These are phyloP conservation scores for Eustoma russellianum DNA, from an alignment of 257 asterid species.

Conservation along the genomic window DNA sequence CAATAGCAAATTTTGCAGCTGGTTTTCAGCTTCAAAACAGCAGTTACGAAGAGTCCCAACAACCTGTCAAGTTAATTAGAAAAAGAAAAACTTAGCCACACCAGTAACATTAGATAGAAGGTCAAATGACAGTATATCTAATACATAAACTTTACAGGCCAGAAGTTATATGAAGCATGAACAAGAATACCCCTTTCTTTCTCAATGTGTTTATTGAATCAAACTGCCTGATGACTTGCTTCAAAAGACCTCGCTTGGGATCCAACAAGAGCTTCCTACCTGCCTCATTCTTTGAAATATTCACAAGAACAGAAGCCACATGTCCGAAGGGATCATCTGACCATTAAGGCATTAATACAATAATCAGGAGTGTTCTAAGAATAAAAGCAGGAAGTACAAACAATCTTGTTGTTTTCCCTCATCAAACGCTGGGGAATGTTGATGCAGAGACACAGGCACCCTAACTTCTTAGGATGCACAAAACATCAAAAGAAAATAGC, in stretches of 20 bases:
- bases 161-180: too few species aligned
- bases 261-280: conserved; percentile 89
- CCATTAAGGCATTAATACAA: neutral
- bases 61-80: conserved; percentile 35
- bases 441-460: neutral
- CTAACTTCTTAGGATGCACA: neutral
- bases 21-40: conserved; percentile 90
- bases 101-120: neutral
- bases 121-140: neutral
- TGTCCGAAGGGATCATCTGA: conserved; percentile 87
- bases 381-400: neutral
- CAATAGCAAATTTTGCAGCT: conserved; percentile 72
- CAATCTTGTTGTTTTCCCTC: neutral
- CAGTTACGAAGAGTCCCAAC: conserved; percentile 96
- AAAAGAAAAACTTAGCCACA: neutral
- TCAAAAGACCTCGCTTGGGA: conserved; percentile 76
- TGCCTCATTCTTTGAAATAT: conserved; percentile 69
- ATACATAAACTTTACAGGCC: too few species aligned
- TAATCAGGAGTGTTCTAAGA: too few species aligned
- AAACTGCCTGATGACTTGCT: conserved; percentile 80
- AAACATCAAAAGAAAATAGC: too few species aligned
- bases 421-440: too few species aligned
- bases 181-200: conserved; percentile 49
- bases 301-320: conserved; percentile 88
- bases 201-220: conserved; percentile 66